phyloP scores from a whole-genome alignment of 768 basidiomycete species.

The Daedaleopsis nitida region DNA sequence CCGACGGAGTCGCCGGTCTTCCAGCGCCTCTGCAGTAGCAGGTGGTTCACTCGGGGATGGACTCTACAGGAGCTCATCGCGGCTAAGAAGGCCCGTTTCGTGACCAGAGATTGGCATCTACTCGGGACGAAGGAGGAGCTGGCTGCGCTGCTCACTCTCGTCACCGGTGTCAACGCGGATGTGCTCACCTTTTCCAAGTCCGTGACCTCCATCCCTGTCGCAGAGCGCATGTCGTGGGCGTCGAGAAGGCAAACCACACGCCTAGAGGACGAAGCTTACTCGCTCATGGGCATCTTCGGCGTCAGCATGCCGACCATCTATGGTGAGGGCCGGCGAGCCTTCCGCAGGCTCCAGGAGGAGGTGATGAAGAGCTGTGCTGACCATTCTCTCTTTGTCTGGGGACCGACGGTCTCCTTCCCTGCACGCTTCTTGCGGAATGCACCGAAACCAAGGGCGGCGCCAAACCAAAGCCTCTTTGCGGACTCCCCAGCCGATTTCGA shows the following conservation, averaged over 20 bases:
- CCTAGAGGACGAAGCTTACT: slow-evolving; percentile 4
- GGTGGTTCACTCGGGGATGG: background rate
- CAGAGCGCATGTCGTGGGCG: background rate
- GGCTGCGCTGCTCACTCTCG: background rate
- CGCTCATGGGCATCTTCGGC: slow-evolving; percentile 2
- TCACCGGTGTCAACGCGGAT: background rate
- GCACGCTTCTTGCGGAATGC: no score
- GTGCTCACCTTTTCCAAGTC: background rate
- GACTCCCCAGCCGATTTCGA: no score
- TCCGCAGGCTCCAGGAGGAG: background rate
- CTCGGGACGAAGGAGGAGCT: background rate
- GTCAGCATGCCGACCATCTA: background rate
- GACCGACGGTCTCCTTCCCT: background rate
- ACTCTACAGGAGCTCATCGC: background rate
- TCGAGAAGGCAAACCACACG: background rate
- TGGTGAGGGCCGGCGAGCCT: slow-evolving; percentile 1
- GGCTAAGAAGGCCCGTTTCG: background rate
- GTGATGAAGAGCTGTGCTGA: background rate
- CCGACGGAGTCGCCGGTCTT: no score
- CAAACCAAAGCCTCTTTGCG: no score
- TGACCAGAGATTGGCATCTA: background rate
- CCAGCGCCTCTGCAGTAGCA: no score
- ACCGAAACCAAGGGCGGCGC: no score
- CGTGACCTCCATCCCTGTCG: background rate
- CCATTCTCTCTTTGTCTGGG: background rate